Conservation (phyloP, 2,329 filamentous ascomycete species). For the Neofusicoccum cordaticola region DNA sequence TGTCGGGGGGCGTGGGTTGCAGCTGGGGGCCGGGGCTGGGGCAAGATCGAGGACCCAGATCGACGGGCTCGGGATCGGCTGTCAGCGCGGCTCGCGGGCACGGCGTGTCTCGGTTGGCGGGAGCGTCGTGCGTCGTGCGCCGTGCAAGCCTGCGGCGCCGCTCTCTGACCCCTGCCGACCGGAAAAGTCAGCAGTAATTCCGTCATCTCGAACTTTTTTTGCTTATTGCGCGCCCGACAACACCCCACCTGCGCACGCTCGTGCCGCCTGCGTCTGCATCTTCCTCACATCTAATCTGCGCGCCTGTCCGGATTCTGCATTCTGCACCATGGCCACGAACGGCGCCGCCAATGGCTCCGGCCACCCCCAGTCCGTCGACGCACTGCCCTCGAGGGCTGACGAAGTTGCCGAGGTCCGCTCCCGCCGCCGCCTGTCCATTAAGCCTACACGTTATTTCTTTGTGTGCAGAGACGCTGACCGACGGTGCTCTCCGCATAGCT, state of each 20-base stretch:
- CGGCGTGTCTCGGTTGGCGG: not conserved
- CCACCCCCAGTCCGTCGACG: constrained; percentile 21
- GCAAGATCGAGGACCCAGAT: not conserved
- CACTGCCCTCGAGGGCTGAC: constrained; percentile 26
- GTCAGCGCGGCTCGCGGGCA: not conserved
- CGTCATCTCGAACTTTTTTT: constrained; percentile 11
- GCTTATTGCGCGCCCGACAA: constrained; percentile 2
- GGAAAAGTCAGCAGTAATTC: constrained; percentile 13
- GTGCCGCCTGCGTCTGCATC: not conserved
- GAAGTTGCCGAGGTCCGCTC: constrained; percentile 38
- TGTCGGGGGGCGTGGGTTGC: not conserved
- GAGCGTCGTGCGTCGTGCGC: not conserved
- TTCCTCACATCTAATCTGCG: not conserved
- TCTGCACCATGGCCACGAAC: constrained; percentile 23
- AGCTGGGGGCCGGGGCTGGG: not conserved
- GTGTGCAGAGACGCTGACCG: not conserved
- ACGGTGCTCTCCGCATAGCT: constrained; percentile 49
- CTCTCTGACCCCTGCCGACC: constrained; percentile 6
- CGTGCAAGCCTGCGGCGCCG: not conserved
- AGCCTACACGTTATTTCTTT: not conserved
- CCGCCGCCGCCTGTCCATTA: not conserved
- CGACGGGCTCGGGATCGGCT: not conserved
- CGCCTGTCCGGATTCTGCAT: not conserved
- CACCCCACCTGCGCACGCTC: not conserved
- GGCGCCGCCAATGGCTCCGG: constrained; percentile 19